phyloP scores from a whole-genome alignment of 2,329 filamentous ascomycete genomes.

The Colletotrichum cuscutae region DNA sequence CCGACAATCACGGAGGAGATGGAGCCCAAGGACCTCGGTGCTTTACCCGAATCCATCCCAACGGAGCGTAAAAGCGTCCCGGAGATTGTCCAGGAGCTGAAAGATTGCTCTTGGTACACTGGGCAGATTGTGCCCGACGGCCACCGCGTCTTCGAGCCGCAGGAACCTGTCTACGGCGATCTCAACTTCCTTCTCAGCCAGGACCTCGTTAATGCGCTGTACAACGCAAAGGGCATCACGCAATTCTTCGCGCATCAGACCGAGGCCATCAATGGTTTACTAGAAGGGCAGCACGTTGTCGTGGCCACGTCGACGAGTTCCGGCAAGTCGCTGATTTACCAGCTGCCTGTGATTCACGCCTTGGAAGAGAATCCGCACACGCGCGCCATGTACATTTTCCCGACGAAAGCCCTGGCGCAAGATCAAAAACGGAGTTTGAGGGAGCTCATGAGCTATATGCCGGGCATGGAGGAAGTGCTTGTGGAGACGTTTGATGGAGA shows the following conservation, averaged over 20 bases:
- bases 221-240: conserved; percentile 89
- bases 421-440: conserved; percentile 91
- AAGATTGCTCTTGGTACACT: conserved; percentile 86
- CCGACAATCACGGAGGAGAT: conserved; percentile 57
- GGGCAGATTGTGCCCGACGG: conserved; percentile 94
- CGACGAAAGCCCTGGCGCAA: conserved; percentile 95
- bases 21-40: conserved; percentile 48
- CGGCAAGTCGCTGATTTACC: conserved; percentile 97
- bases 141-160: conserved; percentile 89
- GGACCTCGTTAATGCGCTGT: conserved; percentile 92
- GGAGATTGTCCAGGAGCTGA: conserved; percentile 87
- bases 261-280: conserved; percentile 89
- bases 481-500: conserved; percentile 98
- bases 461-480: conserved; percentile 76
- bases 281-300: conserved; percentile 86
- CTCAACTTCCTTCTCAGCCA: conserved; percentile 90
- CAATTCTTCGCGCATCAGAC: conserved; percentile 92
- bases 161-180: conserved; percentile 83
- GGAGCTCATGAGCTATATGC: conserved; percentile 85
- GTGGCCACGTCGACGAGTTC: conserved; percentile 96
- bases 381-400: conserved; percentile 97
- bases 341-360: conserved; percentile 89
- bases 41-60: conserved; percentile 78
- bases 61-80: conserved; percentile 82
- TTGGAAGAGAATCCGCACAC: conserved; percentile 81